Percentiles rank a stretch among this genome's conserved stretches.
Evolutionary conservation across 495 filamentous ascomycete species (phyloP).

Genomic region (Penicillium odoratum): DNA sequence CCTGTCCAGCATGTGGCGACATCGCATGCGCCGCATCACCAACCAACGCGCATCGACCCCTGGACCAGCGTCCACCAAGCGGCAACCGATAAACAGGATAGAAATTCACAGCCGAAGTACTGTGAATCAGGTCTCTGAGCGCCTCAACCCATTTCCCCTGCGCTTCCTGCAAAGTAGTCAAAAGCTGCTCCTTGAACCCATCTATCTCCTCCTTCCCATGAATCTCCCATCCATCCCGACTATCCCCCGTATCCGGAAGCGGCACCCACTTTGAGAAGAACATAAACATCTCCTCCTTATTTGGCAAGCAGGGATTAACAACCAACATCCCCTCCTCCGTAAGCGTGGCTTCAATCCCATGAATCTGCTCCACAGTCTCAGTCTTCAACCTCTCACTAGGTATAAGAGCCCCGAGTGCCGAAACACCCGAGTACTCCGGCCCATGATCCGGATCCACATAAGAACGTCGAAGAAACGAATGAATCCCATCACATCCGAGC

Average conservation of each 20-base stretch:
- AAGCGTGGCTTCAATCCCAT: slow-evolving; percentile 43
- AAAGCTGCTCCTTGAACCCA: slow-evolving; percentile 30
- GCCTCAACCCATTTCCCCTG: slow-evolving; percentile 44
- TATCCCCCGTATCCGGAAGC: slow-evolving; percentile 29
- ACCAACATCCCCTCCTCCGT: slow-evolving; percentile 51
- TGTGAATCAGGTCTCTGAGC: slow-evolving; percentile 40
- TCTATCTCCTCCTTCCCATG: slow-evolving; percentile 40
- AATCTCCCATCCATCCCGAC: slow-evolving; percentile 43
- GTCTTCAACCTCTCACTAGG: slow-evolving; percentile 17
- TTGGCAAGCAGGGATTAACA: slow-evolving; percentile 35
- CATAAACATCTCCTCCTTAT: slow-evolving; percentile 31
- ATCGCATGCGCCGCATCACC: slow-evolving; percentile 49
- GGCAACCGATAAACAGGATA: slow-evolving; percentile 52
- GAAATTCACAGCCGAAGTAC: slow-evolving; percentile 42
- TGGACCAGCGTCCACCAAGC: slow-evolving; percentile 43
- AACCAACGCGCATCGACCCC: slow-evolving; percentile 34
- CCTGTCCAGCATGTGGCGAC: slow-evolving; percentile 46
- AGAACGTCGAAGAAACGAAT: slow-evolving; percentile 35
- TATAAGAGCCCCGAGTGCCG: slow-evolving; percentile 47
- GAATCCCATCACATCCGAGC: slow-evolving; percentile 60
- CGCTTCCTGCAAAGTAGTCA: slow-evolving; percentile 30
- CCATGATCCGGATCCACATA: slow-evolving; percentile 30
- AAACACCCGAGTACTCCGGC: slow-evolving; percentile 35
- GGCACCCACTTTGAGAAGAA: slow-evolving; percentile 28
- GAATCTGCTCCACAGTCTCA: slow-evolving; percentile 7